These are phyloP conservation scores for Septoria linicola DNA, from an alignment of 2,329 filamentous ascomycete species.

Conservation along the genomic window DNA sequence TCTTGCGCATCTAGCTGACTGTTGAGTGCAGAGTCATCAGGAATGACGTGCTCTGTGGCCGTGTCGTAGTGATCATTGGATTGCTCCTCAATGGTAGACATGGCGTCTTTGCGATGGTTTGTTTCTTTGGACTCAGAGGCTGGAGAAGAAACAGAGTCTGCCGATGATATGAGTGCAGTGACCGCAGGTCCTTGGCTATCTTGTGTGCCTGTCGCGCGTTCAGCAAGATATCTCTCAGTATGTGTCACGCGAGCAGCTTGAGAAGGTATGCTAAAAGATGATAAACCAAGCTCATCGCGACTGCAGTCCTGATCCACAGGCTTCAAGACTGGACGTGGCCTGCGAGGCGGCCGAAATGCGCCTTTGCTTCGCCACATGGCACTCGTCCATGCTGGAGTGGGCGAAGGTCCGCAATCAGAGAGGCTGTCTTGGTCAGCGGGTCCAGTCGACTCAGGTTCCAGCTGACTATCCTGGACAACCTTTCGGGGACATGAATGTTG, in stretches of 20 bases:
- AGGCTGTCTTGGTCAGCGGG: constrained; percentile 7
- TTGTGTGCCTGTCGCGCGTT: constrained; percentile 3
- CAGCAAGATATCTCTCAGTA: neutral
- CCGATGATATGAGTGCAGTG: neutral
- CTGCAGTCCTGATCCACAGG: constrained; percentile 29
- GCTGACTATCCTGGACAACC: constrained; percentile 20
- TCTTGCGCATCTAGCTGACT: neutral
- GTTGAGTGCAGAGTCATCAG: neutral
- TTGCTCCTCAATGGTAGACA: neutral
- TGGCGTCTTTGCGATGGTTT: neutral
- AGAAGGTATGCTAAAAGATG: constrained; percentile 23
- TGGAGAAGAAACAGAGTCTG: neutral
- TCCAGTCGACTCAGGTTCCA: neutral
- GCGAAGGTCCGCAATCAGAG: constrained; percentile 25
- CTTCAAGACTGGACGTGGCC: constrained; percentile 9
- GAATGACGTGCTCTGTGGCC: neutral
- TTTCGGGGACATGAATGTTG: constrained; percentile 20
- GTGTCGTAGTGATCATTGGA: constrained; percentile 1
- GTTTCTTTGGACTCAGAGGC: neutral
- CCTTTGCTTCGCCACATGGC: constrained; percentile 26
- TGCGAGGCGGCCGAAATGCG: constrained; percentile 19
- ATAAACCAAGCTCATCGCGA: constrained; percentile 25
- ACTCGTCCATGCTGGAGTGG: constrained; percentile 30
- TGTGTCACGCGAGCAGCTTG: constrained; percentile 12
- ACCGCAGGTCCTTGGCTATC: neutral